A percentile compares a stretch with the other conserved stretches of the same genome.
phyloP scores from a whole-genome alignment of 148 eudicot species.

The Mesembryanthemum crystallinum region DNA sequence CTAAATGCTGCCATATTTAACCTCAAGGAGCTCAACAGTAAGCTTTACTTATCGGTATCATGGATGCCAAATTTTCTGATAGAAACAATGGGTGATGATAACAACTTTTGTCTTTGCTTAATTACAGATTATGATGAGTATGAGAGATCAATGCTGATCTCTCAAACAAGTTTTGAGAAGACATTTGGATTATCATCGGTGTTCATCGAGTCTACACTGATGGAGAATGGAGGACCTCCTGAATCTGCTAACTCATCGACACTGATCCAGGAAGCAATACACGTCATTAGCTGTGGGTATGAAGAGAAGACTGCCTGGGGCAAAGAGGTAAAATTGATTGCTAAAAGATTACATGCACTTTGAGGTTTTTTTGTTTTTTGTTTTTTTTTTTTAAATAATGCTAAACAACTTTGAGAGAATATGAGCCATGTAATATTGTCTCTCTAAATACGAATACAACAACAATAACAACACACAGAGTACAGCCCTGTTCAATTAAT shows the following conservation, averaged over 20 bases:
- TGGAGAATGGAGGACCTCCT: slow-evolving; percentile 92
- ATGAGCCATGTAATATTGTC: no score
- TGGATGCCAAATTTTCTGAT: neutral
- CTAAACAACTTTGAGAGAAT: no score
- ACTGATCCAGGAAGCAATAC: slow-evolving; percentile 93
- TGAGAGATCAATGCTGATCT: slow-evolving; percentile 88
- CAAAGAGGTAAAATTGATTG: slow-evolving; percentile 58
- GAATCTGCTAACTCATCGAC: slow-evolving; percentile 80
- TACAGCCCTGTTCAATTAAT: no score
- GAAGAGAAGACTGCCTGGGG: slow-evolving; percentile 99
- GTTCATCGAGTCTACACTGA: slow-evolving; percentile 87
- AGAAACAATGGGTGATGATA: neutral
- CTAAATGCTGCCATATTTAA: slow-evolving; percentile 88
- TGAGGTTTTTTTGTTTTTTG: no score
- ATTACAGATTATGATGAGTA: slow-evolving; percentile 83
- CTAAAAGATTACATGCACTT: neutral
- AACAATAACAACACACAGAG: no score
- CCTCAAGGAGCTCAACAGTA: slow-evolving; percentile 88
- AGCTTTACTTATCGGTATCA: slow-evolving; percentile 19
- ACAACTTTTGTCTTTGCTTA: neutral
- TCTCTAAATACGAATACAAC: no score
- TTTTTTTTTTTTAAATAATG: no score
- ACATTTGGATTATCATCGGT: slow-evolving; percentile 93
- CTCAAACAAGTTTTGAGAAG: slow-evolving; percentile 96
- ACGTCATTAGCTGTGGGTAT: slow-evolving; percentile 93